phyloP scores from a whole-genome alignment of 2,329 filamentous ascomycete species.

The Fusarium brevicatenulatum region DNA sequence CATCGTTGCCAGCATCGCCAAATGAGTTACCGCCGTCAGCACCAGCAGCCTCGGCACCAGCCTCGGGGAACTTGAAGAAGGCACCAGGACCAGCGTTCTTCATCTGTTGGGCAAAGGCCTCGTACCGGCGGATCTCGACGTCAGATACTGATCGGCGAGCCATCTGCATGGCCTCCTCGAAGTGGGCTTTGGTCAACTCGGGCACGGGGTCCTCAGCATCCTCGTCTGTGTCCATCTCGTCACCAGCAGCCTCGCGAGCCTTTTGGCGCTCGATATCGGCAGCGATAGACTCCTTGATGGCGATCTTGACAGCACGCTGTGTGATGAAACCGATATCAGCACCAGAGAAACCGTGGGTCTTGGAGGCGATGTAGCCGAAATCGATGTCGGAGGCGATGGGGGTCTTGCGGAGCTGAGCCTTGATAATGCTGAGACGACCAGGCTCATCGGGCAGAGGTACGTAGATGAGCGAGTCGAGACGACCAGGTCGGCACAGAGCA shows the following conservation, averaged over 20 bases:
- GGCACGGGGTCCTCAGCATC: constrained; percentile 92
- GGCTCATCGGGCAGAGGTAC: constrained; percentile 94
- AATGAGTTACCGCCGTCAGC: constrained; percentile 72
- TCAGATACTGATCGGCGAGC: constrained; percentile 94
- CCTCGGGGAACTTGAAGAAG: constrained; percentile 96
- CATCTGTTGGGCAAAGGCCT: constrained; percentile 98
- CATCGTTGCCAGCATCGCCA: constrained; percentile 90
- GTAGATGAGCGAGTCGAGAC: constrained; percentile 98
- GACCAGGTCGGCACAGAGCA: constrained; percentile 95
- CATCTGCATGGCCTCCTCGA: constrained; percentile 97
- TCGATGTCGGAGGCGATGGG: constrained; percentile 90
- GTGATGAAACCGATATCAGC: constrained; percentile 99
- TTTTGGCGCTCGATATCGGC: constrained; percentile 90
- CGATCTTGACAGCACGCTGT: constrained; percentile 98
- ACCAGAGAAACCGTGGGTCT: constrained; percentile 99
- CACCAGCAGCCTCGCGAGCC: constrained; percentile 85
- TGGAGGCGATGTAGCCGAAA: constrained; percentile 89
- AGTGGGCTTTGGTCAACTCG: constrained; percentile 94
- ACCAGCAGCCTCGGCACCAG: constrained; percentile 70
- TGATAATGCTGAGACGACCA: constrained; percentile 89
- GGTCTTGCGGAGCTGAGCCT: constrained; percentile 97
- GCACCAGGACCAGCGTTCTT: constrained; percentile 96
- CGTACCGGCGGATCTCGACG: constrained; percentile 97
- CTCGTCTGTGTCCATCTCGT: constrained; percentile 76
- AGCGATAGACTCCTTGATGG: constrained; percentile 96